Evolutionary conservation across 495 filamentous ascomycete genomes (phyloP), one percentile per base, ranked within the genome.

Genomic region (Penicillium robsamsonii): DNA sequence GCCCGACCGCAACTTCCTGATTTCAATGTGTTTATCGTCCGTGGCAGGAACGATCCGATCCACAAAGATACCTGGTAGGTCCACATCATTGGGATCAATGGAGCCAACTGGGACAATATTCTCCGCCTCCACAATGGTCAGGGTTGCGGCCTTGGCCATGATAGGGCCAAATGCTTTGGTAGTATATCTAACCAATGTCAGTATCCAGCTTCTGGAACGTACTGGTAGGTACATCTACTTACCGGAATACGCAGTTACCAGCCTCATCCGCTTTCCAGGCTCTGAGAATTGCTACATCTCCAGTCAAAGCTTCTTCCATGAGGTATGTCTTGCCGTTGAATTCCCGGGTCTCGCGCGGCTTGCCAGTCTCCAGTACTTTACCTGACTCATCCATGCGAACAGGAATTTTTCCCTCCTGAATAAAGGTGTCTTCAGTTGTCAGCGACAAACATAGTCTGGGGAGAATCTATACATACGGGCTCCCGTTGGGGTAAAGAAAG

Each of bases 91-190:
- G 10, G 92, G 87, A 10, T 86, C 69, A 59, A 96, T 92, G 33
- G 86, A 86, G 38, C 92, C 92, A 1, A 87, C 78, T 50, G 90
- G 87, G 13, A 96, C 92, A 56, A 96, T 92, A 33, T 96, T 80
- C 62, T 96, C 92, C 6, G 92, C 92, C 71, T 96, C 92, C 27
- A 96, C 92, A 47, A 96, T 93, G 41, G 92, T 96, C 58, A 89
- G 74, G 53, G 86, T 86, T 6, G 90, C 92, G 57, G 92, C 91
- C 59, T 91, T 87, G 46, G 87, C 92, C 91, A 96, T 94, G 52
- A 87, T 88, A 35, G 88, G 88, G 58, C 92, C 91, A 73, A 96
- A 96, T 10, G 74, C 74, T 58, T 78, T 76, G 31, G 75, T 78
- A 12, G 75, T 78, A 53, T 78, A 78, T n/a, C 75, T 77, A 24